A percentile compares a stretch with the other conserved stretches of the same genome.
phyloP scores from a whole-genome alignment of 345 rosid species.

The Aquilaria malaccensis region DNA sequence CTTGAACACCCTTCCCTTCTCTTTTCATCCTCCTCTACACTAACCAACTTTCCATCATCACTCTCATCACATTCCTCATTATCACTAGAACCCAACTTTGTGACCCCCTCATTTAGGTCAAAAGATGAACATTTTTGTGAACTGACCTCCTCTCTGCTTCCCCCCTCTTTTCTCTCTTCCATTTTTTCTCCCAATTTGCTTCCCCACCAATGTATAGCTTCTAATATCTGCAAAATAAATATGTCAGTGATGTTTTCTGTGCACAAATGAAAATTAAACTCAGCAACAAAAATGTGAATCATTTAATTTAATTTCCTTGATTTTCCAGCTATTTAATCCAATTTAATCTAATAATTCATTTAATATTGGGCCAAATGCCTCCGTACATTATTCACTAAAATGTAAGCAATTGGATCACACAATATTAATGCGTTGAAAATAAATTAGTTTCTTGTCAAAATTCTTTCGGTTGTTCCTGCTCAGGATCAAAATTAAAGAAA shows the following conservation, averaged over 20 bases:
- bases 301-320: too few relatives aligned
- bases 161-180: constrained; percentile 14
- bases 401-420: too few relatives aligned
- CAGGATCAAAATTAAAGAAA: neutral
- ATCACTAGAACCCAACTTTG: constrained; percentile 4
- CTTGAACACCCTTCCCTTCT: constrained; percentile 22
- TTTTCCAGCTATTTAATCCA: too few relatives aligned
- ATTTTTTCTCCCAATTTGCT: constrained; percentile 4
- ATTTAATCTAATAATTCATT: too few relatives aligned
- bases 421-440: neutral
- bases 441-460: neutral
- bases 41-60: neutral
- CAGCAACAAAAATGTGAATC: too few relatives aligned
- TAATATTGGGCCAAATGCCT: too few relatives aligned
- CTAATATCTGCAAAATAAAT: neutral
- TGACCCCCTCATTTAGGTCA: constrained; percentile 42
- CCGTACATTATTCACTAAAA: too few relatives aligned
- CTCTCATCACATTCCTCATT: constrained; percentile 12
- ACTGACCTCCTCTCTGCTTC: constrained; percentile 13
- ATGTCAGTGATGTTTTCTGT: too few relatives aligned
- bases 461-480: neutral
- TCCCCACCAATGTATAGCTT: neutral
- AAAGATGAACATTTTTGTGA: constrained; percentile 27
- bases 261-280: too few relatives aligned
- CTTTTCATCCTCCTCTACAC: constrained; percentile 17